Base-by-base conservation (phyloP, 176 grass and related monocot species). In the Aegilops umbellulata region DNA sequence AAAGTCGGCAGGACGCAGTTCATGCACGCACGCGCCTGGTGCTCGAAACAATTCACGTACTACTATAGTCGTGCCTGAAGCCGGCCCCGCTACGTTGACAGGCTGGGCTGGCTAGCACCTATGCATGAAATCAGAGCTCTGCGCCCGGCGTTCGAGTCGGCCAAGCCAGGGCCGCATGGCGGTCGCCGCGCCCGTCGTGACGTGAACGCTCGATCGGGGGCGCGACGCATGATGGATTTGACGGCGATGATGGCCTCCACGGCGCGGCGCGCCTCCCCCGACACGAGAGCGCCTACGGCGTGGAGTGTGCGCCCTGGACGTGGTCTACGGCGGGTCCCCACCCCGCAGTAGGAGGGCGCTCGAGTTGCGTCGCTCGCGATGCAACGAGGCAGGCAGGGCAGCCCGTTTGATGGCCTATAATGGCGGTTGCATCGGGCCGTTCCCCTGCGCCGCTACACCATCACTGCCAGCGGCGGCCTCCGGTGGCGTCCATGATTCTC, bases 171-270 rank as follows among this genome's bases (percentile, higher is more conserved):
- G 42, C 44, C 44, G 42, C 42, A 15, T 47, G 71, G 31, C 7
- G 39, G 63, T 34, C 39, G 49, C 19, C 20, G 41, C 12, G n/a
- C 76, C 51, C 27, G 58, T 44, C 71, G 60, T 35, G 66, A 36
- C 60, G 78, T 49, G 30, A 49, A 20, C 25, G 79, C 44, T 60
- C 60, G 30, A 35, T 46, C 58, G 77, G 62, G 20, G 14, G 53
- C 19, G 2, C 7, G 53, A 4, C 53, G 74, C 80, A 90, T 90
- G 79, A 90, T 90, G 63, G 63, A 82, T 81, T 90, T 86, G 83
- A 82, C 83, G 88, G 88, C 79, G 88, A 90, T 86, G 83, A 90
- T 90, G 79, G 79, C 83, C 20, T 86, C 78, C 83, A 82, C 83
- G 83, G 69, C 38, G 71, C 72, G 72, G 72, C 72, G 72, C 81